Evolutionary conservation across 495 filamentous ascomycete genomes (phyloP).

Genomic region (Halenospora varia): DNA sequence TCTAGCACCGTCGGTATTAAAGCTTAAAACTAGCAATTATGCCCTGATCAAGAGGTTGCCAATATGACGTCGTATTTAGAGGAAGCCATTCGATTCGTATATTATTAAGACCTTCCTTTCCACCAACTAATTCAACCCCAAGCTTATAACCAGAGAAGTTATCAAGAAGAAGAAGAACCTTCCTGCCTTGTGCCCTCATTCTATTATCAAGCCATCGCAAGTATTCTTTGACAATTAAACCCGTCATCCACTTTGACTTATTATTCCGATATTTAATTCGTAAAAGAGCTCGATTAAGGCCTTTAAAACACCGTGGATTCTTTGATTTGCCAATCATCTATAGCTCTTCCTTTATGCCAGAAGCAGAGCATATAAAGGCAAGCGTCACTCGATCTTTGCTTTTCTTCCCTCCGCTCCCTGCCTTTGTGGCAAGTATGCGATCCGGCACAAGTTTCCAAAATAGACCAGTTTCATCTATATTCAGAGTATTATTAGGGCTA

Average conservation of each 20-base stretch:
- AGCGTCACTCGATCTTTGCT: too few species aligned
- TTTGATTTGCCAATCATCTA: slow-evolving; percentile 29
- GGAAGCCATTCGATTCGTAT: slow-evolving; percentile 29
- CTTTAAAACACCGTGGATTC: slow-evolving; percentile 10
- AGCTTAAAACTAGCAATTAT: slow-evolving; percentile 30
- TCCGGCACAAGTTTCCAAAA: too few species aligned
- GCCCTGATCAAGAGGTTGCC: slow-evolving; percentile 30
- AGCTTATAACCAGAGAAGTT: slow-evolving; percentile 29
- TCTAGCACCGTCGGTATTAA: slow-evolving; percentile 23
- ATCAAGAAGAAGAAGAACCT: slow-evolving; percentile 30
- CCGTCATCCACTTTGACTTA: slow-evolving; percentile 32
- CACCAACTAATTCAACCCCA: slow-evolving; percentile 12
- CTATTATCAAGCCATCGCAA: slow-evolving; percentile 26
- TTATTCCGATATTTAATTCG: slow-evolving; percentile 17
- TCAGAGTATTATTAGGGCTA: too few species aligned
- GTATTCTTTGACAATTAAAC: slow-evolving; percentile 27
- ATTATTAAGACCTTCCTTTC: slow-evolving; percentile 7
- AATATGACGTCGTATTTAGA: slow-evolving; percentile 24
- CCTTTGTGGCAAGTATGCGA: too few species aligned
- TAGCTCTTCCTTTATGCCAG: too few species aligned
- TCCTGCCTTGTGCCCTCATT: slow-evolving; percentile 21
- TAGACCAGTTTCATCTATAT: too few species aligned
- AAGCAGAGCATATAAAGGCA: too few species aligned
- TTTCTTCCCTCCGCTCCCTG: too few species aligned
- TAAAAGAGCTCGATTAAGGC: background rate